phyloP scores from a whole-genome alignment of 306 rosid genomes.

The Astragalus glycyphyllos region DNA sequence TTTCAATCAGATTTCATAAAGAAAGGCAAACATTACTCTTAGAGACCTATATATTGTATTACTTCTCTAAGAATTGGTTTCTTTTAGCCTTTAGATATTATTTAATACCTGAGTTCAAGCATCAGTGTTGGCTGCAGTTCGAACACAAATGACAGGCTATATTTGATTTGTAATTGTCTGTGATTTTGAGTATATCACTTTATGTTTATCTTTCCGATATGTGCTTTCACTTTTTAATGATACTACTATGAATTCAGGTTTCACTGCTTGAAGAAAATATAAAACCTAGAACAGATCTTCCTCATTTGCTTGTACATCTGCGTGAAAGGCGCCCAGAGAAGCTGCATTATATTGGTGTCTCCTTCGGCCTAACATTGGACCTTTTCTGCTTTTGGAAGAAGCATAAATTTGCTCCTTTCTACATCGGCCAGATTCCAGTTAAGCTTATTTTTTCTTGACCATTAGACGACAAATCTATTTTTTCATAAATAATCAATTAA shows the following conservation, averaged over 20 bases:
- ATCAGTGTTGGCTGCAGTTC: constrained; percentile 21
- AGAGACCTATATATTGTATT: neutral
- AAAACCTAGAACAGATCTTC: constrained; percentile 85
- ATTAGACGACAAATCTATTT: neutral
- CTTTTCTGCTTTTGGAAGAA: constrained; percentile 94
- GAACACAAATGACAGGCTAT: constrained; percentile 9
- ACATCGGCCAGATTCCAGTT: constrained; percentile 95
- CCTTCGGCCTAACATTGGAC: constrained; percentile 93
- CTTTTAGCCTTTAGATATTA: constrained; percentile 1
- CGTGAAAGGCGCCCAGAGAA: constrained; percentile 89
- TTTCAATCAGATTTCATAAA: neutral
- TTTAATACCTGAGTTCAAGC: constrained; percentile 6
- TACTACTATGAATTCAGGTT: constrained; percentile 61
- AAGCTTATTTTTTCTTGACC: constrained; percentile 51
- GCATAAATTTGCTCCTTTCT: constrained; percentile 91
- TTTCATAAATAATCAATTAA: constrained; percentile 5
- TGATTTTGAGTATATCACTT: constrained; percentile 3
- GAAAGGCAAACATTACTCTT: constrained; percentile 18
- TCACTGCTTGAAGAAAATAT: constrained; percentile 85
- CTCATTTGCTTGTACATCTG: constrained; percentile 86
- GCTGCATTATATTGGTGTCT: constrained; percentile 94
- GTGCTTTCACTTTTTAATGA: constrained; percentile 39
- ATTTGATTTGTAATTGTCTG: constrained; percentile 36
- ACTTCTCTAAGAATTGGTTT: constrained; percentile 14
- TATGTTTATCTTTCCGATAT: constrained; percentile 12